Evolutionary conservation across 495 filamentous ascomycete genomes (phyloP), one percentile per base, ranked within the genome.

Genomic region (Tricharina praecox): DNA sequence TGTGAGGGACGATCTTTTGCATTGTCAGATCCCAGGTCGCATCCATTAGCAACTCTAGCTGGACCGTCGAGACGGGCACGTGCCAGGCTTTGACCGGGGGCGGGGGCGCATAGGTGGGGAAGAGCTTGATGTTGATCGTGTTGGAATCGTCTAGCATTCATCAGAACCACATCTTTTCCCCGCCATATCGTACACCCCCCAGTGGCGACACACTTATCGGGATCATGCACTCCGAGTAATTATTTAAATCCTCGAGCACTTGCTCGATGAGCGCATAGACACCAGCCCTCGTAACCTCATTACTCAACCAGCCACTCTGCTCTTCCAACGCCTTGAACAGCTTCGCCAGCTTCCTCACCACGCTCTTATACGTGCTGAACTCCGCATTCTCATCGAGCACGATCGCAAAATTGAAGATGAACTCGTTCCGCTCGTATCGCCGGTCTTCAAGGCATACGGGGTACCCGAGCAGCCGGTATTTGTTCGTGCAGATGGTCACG

Each of bases 161-260:
- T 43, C 20, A 43, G 40, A 13, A 37, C 13, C n/a, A n/a, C n/a
- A n/a, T n/a, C n/a, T n/a, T n/a, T n/a, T n/a, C n/a, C n/a, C n/a
- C n/a, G n/a, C n/a, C n/a, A n/a, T n/a, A n/a, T n/a, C n/a, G n/a
- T n/a, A n/a, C n/a, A n/a, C n/a, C n/a, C n/a, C n/a, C 19, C 23
- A 24, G 35, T 28, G 37, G 28, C 36, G 0, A 67, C 70, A 25
- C 64, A 85, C 80, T 79, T 55, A 93, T 84, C 1, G 87, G 84
- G 54, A 93, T 90, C 87, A 95, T 87, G 73, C 85, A 93, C 67
- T 97, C 90, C 55, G 80, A 84, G 54, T 96, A 97, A 58, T 92
- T 93, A 60, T 96, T 96, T 46, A 97, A 63, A 56, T 96, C 87
- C 66, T 93, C 83, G 67, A 93, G 80, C 47, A 97, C 70, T 51